Conservation (phyloP, 768 basidiomycete genomes). For the Pholiota molesta region DNA sequence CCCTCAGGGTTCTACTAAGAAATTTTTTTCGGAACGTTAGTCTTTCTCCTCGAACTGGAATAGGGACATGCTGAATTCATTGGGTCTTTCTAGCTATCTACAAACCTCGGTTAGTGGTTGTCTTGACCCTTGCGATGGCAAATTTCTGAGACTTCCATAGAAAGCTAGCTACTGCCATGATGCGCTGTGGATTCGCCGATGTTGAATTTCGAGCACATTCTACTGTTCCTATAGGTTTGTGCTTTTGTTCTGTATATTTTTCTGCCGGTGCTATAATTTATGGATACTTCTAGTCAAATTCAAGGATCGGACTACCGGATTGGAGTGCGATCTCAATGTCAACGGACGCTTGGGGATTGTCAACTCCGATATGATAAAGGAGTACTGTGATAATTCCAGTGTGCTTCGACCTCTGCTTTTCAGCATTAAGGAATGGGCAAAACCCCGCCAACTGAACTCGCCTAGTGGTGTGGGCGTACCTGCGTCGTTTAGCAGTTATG, state of each 20-base stretch:
- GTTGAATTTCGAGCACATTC: conserved; percentile 35
- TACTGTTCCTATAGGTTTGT: conserved; percentile 46
- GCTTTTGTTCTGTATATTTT: neutral
- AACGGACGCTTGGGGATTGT: conserved; percentile 61
- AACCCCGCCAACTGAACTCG: conserved; percentile 50
- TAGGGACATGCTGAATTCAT: neutral
- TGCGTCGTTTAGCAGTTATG: conserved; percentile 62
- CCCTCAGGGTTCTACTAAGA: conserved; percentile 16
- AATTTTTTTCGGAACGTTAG: conserved; percentile 5
- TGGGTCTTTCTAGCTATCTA: conserved; percentile 28
- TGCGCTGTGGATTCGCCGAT: conserved; percentile 34
- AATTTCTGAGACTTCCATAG: conserved; percentile 22
- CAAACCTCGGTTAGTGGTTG: conserved; percentile 23
- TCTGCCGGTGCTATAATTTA: conserved; percentile 1
- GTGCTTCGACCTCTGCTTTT: conserved; percentile 45
- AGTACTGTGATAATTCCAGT: conserved; percentile 52
- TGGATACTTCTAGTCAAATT: conserved; percentile 48
- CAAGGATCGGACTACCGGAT: conserved; percentile 39
- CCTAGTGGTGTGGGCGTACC: conserved; percentile 32
- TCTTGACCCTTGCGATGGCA: neutral
- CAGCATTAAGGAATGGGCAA: conserved; percentile 64
- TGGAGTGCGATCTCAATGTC: conserved; percentile 60
- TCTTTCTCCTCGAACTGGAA: neutral
- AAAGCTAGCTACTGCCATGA: conserved; percentile 31
- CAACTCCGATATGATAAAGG: conserved; percentile 52